Evolutionary conservation across 2,329 filamentous ascomycete species (phyloP).

Genomic region (Cladosporium sp.): DNA sequence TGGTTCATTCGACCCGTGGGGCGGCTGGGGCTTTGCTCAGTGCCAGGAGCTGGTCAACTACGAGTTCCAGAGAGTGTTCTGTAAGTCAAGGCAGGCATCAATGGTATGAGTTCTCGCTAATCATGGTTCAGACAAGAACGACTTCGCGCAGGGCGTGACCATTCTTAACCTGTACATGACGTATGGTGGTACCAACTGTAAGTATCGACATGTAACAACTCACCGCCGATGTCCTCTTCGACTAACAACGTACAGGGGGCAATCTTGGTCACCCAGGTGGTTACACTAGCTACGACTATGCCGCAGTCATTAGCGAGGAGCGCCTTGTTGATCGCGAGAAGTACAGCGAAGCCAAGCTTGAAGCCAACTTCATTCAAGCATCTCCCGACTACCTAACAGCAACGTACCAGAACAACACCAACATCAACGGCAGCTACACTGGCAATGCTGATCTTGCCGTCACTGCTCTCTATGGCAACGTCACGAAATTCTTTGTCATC

Average conservation of each 20-base stretch:
- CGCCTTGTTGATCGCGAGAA: slow-evolving; percentile 67
- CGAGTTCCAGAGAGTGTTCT: slow-evolving; percentile 75
- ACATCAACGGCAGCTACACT: slow-evolving; percentile 50
- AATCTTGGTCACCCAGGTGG: slow-evolving; percentile 66
- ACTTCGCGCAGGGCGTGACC: slow-evolving; percentile 8
- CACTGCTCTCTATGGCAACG: slow-evolving; percentile 57
- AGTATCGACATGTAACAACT: slow-evolving; percentile 43
- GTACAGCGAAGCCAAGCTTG: slow-evolving; percentile 72
- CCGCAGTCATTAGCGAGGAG: slow-evolving; percentile 64
- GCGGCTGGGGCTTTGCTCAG: slow-evolving; percentile 62
- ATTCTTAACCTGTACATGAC: slow-evolving; percentile 62
- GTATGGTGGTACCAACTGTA: slow-evolving; percentile 71
- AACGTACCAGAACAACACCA: slow-evolving; percentile 46
- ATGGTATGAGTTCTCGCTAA: neutral
- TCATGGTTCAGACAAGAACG: neutral
- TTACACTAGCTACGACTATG: slow-evolving; percentile 57
- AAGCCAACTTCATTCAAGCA: slow-evolving; percentile 70
- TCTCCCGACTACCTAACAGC: slow-evolving; percentile 66
- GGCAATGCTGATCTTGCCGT: slow-evolving; percentile 51
- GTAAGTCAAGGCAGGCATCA: slow-evolving; percentile 42
- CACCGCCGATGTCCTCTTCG: neutral
- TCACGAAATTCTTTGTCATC: slow-evolving; percentile 60
- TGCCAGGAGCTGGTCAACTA: slow-evolving; percentile 64
- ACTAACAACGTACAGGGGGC: slow-evolving; percentile 28
- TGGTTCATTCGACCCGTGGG: slow-evolving; percentile 67